Evolutionary conservation across 1,284 basidiomycete genomes (phyloP).

Genomic region (Moesziomyces sp.): DNA sequence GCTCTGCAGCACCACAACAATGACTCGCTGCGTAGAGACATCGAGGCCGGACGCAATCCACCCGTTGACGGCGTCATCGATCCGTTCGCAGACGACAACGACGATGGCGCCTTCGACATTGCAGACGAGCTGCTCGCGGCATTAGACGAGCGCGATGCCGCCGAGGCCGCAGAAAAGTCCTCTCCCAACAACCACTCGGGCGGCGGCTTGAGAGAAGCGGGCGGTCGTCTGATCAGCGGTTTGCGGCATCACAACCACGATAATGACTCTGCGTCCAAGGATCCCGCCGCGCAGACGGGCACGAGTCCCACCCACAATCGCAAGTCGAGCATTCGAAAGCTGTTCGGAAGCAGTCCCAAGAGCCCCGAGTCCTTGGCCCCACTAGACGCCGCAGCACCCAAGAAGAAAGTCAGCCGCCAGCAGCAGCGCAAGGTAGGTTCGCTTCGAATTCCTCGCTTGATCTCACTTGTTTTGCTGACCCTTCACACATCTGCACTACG

Average conservation of each 20-base stretch:
- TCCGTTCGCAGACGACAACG: slow-evolving; percentile 40
- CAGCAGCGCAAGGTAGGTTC: slow-evolving; percentile 31
- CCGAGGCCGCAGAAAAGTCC: slow-evolving; percentile 8
- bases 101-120: slow-evolving; percentile 52
- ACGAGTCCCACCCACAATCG: slow-evolving; percentile 16
- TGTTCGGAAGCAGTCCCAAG: slow-evolving; percentile 39
- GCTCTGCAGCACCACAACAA: slow-evolving; percentile 4
- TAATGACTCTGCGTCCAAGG: background rate
- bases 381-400: slow-evolving; percentile 8
- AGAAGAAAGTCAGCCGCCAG: slow-evolving; percentile 48
- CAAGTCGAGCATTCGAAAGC: slow-evolving; percentile 29
- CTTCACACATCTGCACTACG: no score
- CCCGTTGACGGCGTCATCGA: slow-evolving; percentile 15
- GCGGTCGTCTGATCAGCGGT: slow-evolving; percentile 47
- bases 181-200: slow-evolving; percentile 7
- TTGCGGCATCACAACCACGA: slow-evolving; percentile 18
- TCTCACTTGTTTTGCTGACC: no score
- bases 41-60: slow-evolving; percentile 12
- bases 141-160: slow-evolving; percentile 51
- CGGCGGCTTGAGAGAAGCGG: slow-evolving; percentile 26
- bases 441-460: no score
- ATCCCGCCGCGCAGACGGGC: slow-evolving; percentile 1
- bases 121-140: slow-evolving; percentile 58
- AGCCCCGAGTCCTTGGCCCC: slow-evolving; percentile 8
- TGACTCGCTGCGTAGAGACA: slow-evolving; percentile 35